Percentiles rank a stretch among this genome's conserved stretches.
Conservation (phyloP, 805 yeast genomes). For the Saccharomycopsis fibuligera region DNA sequence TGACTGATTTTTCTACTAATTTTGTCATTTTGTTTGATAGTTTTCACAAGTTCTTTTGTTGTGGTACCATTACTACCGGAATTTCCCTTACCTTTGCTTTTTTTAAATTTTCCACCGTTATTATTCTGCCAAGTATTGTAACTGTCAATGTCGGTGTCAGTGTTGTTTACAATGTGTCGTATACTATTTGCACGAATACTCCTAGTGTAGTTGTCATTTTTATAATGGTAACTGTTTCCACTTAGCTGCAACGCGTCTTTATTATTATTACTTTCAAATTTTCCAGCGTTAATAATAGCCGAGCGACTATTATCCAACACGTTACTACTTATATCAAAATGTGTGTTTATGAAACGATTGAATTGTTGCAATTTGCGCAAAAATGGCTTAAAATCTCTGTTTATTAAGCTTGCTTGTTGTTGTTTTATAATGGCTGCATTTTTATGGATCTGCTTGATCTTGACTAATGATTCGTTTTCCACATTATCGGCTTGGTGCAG, state of each 20-base stretch:
- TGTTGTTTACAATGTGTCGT: too few species aligned
- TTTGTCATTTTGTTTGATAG: slow-evolving; percentile 5
- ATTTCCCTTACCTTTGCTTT: background rate
- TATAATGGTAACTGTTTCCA: too few species aligned
- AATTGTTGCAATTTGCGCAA: slow-evolving; percentile 6
- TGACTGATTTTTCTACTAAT: slow-evolving; percentile 9
- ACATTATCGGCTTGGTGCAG: too few species aligned
- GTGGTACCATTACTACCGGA: background rate
- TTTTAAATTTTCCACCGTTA: too few species aligned
- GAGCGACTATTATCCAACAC: background rate
- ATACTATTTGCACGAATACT: too few species aligned
- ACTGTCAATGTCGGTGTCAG: too few species aligned
- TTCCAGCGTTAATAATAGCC: too few species aligned
- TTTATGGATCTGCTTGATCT: slow-evolving; percentile 17
- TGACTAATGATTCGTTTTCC: background rate
- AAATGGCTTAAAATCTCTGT: slow-evolving; percentile 9
- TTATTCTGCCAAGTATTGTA: background rate
- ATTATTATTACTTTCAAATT: background rate
- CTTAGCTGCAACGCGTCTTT: too few species aligned
- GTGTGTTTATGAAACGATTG: slow-evolving; percentile 4
- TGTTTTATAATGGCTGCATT: slow-evolving; percentile 13
- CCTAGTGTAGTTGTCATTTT: too few species aligned
- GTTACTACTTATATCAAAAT: slow-evolving; percentile 10
- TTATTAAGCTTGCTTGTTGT: slow-evolving; percentile 8
- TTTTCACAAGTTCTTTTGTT: background rate